These are phyloP conservation scores for Scenedesmus sp. DNA, from an alignment of 163 green algal genomes.

Conservation along the genomic window DNA sequence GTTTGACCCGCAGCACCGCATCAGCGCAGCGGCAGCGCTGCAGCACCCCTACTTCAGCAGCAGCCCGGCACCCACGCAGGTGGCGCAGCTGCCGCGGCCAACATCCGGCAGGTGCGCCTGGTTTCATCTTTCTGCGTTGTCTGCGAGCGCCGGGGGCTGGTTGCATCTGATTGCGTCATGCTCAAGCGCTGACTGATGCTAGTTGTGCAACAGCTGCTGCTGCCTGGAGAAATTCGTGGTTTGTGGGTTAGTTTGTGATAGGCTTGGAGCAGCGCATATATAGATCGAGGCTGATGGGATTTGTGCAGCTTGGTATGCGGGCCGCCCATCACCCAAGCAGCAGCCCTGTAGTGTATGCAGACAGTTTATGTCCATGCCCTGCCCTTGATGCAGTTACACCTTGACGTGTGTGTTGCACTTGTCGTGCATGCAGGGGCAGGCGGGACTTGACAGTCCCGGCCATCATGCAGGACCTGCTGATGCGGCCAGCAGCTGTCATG, in stretches of 20 bases:
- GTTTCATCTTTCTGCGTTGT: neutral
- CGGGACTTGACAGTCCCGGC: conserved; percentile 17
- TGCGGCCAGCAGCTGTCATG: conserved; percentile 21
- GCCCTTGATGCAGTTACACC: neutral
- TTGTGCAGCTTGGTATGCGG: neutral
- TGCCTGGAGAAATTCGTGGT: too few species aligned
- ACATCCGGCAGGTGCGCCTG: neutral
- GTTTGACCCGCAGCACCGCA: conserved; percentile 77
- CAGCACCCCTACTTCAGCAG: conserved; percentile 68
- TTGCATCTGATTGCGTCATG: too few species aligned
- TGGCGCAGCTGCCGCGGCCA: conserved; percentile 28
- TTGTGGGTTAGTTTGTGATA: too few species aligned
- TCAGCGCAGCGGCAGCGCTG: conserved; percentile 63
- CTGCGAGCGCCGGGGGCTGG: neutral
- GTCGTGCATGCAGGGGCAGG: conserved; percentile 9
- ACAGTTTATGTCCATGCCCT: neutral
- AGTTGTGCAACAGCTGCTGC: too few species aligned
- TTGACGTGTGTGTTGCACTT: neutral
- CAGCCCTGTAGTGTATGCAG: neutral
- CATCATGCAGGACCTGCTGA: conserved; percentile 40
- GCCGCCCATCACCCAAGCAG: too few species aligned
- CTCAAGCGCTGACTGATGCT: neutral
- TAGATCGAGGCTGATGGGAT: neutral
- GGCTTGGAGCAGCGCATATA: neutral
- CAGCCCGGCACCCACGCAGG: neutral